phyloP scores from a whole-genome alignment of 805 yeast genomes.

The Starmerella davenportii region DNA sequence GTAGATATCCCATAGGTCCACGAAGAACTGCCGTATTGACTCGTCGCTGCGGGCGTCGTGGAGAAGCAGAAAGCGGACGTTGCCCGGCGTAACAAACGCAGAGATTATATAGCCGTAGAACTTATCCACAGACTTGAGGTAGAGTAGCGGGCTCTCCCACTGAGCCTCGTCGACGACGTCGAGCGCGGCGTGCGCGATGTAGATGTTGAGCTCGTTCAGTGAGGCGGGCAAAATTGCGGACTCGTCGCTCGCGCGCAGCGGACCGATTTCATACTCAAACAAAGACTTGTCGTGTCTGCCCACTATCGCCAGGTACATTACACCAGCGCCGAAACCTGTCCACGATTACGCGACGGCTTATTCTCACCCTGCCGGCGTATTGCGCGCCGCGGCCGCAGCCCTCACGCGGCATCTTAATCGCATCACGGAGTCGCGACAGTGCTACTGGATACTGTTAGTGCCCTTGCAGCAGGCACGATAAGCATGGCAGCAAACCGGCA shows the following conservation, averaged over 20 bases:
- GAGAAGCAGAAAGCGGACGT: conserved; percentile 57
- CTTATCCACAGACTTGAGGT: conserved; percentile 63
- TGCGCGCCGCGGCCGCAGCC: too few species aligned
- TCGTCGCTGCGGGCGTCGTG: conserved; percentile 53
- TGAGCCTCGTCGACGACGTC: conserved; percentile 85
- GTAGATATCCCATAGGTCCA: conserved; percentile 72
- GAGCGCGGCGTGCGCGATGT: conserved; percentile 69
- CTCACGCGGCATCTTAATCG: too few species aligned
- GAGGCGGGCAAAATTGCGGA: conserved; percentile 43
- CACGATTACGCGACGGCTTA: too few species aligned
- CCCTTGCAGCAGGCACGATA: too few species aligned
- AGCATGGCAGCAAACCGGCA: too few species aligned
- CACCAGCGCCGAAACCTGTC: too few species aligned
- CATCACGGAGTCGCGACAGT: too few species aligned
- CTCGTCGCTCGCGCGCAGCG: conserved; percentile 51
- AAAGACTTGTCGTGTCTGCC: conserved; percentile 76
- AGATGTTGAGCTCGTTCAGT: conserved; percentile 67
- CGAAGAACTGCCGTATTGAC: conserved; percentile 62
- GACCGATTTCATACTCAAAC: conserved; percentile 73
- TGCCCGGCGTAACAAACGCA: conserved; percentile 77
- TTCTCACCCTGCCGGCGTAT: too few species aligned
- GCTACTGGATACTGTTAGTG: too few species aligned
- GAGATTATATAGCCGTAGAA: conserved; percentile 71
- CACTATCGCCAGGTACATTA: conserved; percentile 59
- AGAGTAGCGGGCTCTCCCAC: conserved; percentile 50